Conservation (phyloP, 305 asterid genomes). For the Euphrasia arctica region DNA sequence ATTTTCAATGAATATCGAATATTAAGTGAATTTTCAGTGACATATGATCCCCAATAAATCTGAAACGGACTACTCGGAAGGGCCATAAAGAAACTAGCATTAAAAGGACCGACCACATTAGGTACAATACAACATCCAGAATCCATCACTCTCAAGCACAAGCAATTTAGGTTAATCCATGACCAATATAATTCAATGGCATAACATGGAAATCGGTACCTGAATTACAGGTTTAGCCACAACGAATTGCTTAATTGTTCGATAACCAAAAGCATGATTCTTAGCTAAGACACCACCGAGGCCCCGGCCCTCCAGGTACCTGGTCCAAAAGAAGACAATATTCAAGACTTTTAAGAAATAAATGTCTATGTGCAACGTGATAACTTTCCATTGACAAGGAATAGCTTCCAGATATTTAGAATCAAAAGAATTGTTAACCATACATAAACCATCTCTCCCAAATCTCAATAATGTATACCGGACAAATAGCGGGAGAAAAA, state of each 20-base stretch:
- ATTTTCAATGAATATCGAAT: too few relatives aligned
- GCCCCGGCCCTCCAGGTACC: slow-evolving; percentile 88
- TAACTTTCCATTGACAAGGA: slow-evolving; percentile 5
- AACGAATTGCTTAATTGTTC: slow-evolving; percentile 96
- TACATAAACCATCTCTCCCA: slow-evolving; percentile 1
- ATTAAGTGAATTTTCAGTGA: too few relatives aligned
- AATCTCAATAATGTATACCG: slow-evolving; percentile 1
- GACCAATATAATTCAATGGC: not conserved
- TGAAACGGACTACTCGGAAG: too few relatives aligned
- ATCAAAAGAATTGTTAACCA: not conserved
- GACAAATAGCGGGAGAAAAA: too few relatives aligned
- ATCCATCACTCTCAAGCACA: too few relatives aligned
- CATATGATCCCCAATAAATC: too few relatives aligned
- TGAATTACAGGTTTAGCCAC: slow-evolving; percentile 99
- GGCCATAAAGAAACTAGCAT: too few relatives aligned
- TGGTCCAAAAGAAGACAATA: slow-evolving; percentile 18
- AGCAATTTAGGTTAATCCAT: not conserved
- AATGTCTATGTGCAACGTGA: slow-evolving; percentile 14
- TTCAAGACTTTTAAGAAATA: slow-evolving; percentile 3
- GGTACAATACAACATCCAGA: too few relatives aligned
- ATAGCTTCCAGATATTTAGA: not conserved
- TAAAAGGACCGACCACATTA: too few relatives aligned
- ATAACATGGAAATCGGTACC: slow-evolving; percentile 40
- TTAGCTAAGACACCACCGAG: slow-evolving; percentile 97
- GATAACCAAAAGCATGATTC: slow-evolving; percentile 99